Evolutionary conservation across 176 grass and related monocot genomes (phyloP).

Genomic region (Zizania latifolia): DNA sequence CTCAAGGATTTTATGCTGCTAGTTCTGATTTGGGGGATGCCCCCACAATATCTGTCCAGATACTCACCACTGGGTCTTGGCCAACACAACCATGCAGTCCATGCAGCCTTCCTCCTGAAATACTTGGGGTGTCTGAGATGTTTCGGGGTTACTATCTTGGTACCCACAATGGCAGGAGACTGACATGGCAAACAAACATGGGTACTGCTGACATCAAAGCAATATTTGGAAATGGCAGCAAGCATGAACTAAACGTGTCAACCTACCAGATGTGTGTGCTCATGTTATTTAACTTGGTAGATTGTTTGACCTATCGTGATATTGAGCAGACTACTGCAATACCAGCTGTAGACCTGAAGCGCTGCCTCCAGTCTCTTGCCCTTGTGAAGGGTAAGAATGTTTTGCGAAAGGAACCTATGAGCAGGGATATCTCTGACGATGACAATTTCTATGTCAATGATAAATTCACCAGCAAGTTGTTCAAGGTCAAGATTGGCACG

Average conservation of each 20-base stretch:
- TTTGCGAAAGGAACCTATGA: slow-evolving; percentile 82
- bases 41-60: slow-evolving; percentile 58
- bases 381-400: slow-evolving; percentile 85
- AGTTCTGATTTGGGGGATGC: slow-evolving; percentile 38
- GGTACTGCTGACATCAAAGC: slow-evolving; percentile 73
- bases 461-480: slow-evolving; percentile 75
- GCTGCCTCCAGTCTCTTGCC: slow-evolving; percentile 75
- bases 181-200: slow-evolving; percentile 91
- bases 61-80: slow-evolving; percentile 86
- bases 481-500: slow-evolving; percentile 83
- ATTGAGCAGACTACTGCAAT: slow-evolving; percentile 68
- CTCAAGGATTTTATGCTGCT: slow-evolving; percentile 58
- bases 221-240: slow-evolving; percentile 66
- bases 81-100: slow-evolving; percentile 59
- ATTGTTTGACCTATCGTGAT: slow-evolving; percentile 56
- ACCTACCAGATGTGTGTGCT: slow-evolving; percentile 92
- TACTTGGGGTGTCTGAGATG: slow-evolving; percentile 60
- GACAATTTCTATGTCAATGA: slow-evolving; percentile 68
- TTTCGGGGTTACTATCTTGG: slow-evolving; percentile 74
- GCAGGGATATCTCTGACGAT: slow-evolving; percentile 71
- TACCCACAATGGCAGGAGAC: slow-evolving; percentile 77
- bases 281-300: slow-evolving; percentile 65
- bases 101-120: slow-evolving; percentile 73
- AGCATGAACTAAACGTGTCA: slow-evolving; percentile 78
- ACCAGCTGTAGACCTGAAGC: slow-evolving; percentile 59